Percentiles rank a stretch among this genome's conserved stretches.
phyloP scores from a whole-genome alignment of 2,329 filamentous ascomycete species.

The Penicillium frequentans region DNA sequence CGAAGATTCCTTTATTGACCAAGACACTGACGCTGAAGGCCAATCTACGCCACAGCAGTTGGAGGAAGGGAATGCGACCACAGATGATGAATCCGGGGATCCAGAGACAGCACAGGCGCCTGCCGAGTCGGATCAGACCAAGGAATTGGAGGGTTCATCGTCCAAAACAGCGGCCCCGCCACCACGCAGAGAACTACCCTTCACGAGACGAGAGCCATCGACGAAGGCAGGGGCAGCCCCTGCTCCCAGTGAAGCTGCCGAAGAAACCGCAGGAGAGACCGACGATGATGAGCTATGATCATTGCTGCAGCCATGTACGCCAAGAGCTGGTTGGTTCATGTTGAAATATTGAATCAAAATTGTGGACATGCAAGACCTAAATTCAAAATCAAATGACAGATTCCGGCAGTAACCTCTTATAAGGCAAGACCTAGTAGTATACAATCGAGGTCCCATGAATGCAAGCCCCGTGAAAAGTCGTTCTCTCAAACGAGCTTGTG shows the following conservation, averaged over 20 bases:
- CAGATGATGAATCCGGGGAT: constrained; percentile 27
- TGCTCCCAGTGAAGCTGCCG: constrained; percentile 15
- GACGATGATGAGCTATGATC: constrained; percentile 45
- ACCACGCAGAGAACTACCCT: constrained; percentile 45
- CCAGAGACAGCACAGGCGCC: background rate
- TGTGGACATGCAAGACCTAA: background rate
- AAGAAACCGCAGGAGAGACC: constrained; percentile 35
- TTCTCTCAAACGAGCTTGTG: background rate
- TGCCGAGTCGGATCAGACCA: background rate
- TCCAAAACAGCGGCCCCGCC: constrained; percentile 27
- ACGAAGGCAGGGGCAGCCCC: constrained; percentile 6
- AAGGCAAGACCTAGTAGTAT: too few relatives aligned
- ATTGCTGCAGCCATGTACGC: background rate
- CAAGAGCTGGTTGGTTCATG: too few relatives aligned
- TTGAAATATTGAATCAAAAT: too few relatives aligned
- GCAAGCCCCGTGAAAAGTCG: background rate
- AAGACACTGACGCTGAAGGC: constrained; percentile 28
- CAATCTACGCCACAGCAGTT: constrained; percentile 32
- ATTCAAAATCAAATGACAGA: background rate
- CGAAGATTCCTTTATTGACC: constrained; percentile 12
- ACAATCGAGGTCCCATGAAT: too few relatives aligned
- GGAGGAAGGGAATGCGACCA: constrained; percentile 33
- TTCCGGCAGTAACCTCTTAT: background rate
- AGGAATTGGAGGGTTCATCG: background rate
- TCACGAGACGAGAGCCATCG: constrained; percentile 25